phyloP scores from a whole-genome alignment of 2,329 filamentous ascomycete genomes.

The Cladophialophora bantiana region DNA sequence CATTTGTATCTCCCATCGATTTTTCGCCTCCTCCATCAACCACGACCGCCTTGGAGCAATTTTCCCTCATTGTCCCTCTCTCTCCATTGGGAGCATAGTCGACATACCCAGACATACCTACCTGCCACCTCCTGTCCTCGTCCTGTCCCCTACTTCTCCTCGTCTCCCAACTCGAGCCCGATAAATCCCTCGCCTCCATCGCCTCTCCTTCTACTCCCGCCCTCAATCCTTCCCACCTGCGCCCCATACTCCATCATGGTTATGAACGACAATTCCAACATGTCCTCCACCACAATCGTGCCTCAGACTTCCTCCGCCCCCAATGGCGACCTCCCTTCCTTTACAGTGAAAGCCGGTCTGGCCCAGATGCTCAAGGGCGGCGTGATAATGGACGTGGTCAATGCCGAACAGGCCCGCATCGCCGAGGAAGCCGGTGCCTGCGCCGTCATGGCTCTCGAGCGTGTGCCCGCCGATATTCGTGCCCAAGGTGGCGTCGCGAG shows the following conservation, averaged over 20 bases:
- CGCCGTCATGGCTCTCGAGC: conserved; percentile 98
- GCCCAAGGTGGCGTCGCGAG: conserved; percentile 90
- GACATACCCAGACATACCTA: background rate
- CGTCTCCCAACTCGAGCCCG: background rate
- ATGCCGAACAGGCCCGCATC: conserved; percentile 90
- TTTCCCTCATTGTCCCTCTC: background rate
- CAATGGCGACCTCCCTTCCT: conserved; percentile 57
- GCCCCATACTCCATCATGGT: conserved; percentile 26
- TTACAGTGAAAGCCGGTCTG: conserved; percentile 91
- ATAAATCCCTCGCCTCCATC: conserved; percentile 1
- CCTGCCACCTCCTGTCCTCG: background rate
- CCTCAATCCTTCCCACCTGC: background rate
- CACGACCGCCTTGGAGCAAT: background rate
- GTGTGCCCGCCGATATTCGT: conserved; percentile 95
- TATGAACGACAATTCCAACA: conserved; percentile 40
- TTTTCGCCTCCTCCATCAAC: background rate
- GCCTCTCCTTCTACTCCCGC: background rate
- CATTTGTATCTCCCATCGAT: background rate
- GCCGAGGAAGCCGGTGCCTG: conserved; percentile 95
- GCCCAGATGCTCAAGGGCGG: conserved; percentile 99
- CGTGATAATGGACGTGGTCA: conserved; percentile 99
- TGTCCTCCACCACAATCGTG: conserved; percentile 30
- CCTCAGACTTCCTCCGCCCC: conserved; percentile 19
- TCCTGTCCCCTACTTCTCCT: conserved; percentile 1
- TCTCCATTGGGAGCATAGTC: background rate